phyloP scores from a whole-genome alignment of 2,329 filamentous ascomycete genomes.

The Fusarium fracticaudum region DNA sequence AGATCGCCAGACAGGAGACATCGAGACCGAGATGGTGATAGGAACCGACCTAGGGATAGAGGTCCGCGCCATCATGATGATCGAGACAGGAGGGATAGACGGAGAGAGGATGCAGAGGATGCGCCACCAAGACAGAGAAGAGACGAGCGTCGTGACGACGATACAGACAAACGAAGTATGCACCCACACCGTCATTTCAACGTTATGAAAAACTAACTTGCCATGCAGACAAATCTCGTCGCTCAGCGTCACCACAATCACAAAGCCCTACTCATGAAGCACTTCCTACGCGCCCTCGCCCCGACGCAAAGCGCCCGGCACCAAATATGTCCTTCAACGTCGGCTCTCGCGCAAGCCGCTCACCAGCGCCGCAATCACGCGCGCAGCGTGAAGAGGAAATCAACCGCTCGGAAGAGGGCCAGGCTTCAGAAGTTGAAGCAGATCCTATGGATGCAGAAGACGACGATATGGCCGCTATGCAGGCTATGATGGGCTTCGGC shows the following conservation, averaged over 20 bases:
- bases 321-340: constrained; percentile 51
- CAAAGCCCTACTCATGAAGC: constrained; percentile 37
- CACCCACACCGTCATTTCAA: not conserved
- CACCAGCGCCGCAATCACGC: constrained; percentile 23
- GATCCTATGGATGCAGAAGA: constrained; percentile 57
- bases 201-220: constrained; percentile 3
- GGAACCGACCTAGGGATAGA: constrained; percentile 46
- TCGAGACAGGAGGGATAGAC: constrained; percentile 35
- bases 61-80: constrained; percentile 44
- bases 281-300: constrained; percentile 50
- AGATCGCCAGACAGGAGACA: constrained; percentile 50
- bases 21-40: constrained; percentile 52
- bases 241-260: constrained; percentile 51
- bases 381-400: constrained; percentile 24
- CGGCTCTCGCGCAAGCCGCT: constrained; percentile 40
- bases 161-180: constrained; percentile 42
- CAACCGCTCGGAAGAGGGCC: constrained; percentile 11
- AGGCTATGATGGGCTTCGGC: constrained; percentile 89
- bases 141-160: constrained; percentile 40
- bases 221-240: constrained; percentile 43
- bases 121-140: constrained; percentile 27
- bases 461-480: constrained; percentile 77
- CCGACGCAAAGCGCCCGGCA: constrained; percentile 27
- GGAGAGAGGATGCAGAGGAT: constrained; percentile 41
- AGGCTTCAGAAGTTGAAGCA: constrained; percentile 22